Base-by-base conservation (phyloP, 2,329 filamentous ascomycete species). In the Alternaria brassicicola region DNA sequence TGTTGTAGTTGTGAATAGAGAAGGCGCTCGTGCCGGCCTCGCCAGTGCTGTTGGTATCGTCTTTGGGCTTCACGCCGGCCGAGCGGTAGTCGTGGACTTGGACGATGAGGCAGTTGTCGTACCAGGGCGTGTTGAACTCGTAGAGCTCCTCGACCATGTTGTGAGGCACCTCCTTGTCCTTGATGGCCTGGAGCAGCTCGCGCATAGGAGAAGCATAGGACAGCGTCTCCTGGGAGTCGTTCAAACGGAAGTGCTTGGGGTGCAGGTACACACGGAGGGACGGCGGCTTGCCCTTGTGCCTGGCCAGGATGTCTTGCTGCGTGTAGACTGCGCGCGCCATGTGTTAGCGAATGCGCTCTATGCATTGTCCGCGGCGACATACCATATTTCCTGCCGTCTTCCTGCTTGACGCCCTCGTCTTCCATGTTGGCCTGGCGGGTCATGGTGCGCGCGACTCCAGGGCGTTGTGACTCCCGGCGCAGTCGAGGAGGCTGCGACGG, bases 201-300 rank as follows among this genome's bases (percentile, higher is more conserved):
- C 85, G 88, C 93, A 98, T 97, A 23, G 95, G 93, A 19, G 93
- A 97, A 70, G 92, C 91, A 78, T 98, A 98, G 5, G 87, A 85
- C 69, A 97, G 97, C 73, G 91, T 94, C 71, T 93, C 91, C 76
- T 97, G 93, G 78, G 97, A 94, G 69, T 93, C 88, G 68, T 98
- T 94, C 79, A 99, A 61, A 57, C 75, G 72, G 74, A 97, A 98
- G 78, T 97, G 89, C 4, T 86, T 92, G 9, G 88, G 84, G 73
- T 97, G 89, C 30, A 99, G 82, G 75, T 97, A 93, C 23, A 99
- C 82, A 49, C 94, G 87, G 23, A 99, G 82, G 4, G 94, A 98
- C 0, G 95, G 93, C 8, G 89, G 86, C 49, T 84, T 84, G 70
- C 85, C 87, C 38, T 82, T 83, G 78, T 89, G 93, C 78, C 93